Evolutionary conservation across 2,329 filamentous ascomycete genomes (phyloP), one percentile per base, ranked within the genome.

Genomic region (Pestalotiopsis sp.): DNA sequence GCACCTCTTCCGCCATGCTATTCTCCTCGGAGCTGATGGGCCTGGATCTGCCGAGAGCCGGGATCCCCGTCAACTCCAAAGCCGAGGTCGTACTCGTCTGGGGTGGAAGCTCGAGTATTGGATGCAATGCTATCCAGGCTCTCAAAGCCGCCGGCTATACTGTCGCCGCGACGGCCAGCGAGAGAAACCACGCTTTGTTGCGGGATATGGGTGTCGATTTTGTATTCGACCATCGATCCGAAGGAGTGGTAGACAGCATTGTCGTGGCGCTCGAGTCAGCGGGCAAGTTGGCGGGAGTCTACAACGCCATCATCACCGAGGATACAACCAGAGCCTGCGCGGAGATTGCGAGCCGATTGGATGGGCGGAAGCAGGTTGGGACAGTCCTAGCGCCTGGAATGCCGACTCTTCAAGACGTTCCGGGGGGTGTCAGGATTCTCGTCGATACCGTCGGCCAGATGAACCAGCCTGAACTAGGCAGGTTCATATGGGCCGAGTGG

Each of bases 111-210:
- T 80, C 80, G 2, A 78, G 76, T 20, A 82, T 84, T 3, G 83
- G 83, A 1, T 78, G 78, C 69, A 80, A 79, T 60, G 81, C 80
- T 2, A 80, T 84, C 20, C 83, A 85, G 68, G 77, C 84, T 2
- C 77, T 79, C 31, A 73, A 76, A 12, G 78, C 78, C 5, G 78
- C 80, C 4, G 83, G 83, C 7, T 82, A 81, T 64, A 75, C 79
- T 25, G 82, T 85, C 17, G 70, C 83, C 14, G 73, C 79, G 6
- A 83, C 80, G 1, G 76, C 79, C 1, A 80, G 78, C 1, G 73
- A 76, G 11, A 78, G 76, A 65, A 74, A 74, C 65, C 71, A 72
- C 62, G 65, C 70, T 12, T 74, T 75, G 49, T 63, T 71, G 23
- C 71, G 72, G 68, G 66, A 71, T 63, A 71, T 76, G 9, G 72